Conservation (phyloP, 441 rosid genomes). For the Populus tomentosa region DNA sequence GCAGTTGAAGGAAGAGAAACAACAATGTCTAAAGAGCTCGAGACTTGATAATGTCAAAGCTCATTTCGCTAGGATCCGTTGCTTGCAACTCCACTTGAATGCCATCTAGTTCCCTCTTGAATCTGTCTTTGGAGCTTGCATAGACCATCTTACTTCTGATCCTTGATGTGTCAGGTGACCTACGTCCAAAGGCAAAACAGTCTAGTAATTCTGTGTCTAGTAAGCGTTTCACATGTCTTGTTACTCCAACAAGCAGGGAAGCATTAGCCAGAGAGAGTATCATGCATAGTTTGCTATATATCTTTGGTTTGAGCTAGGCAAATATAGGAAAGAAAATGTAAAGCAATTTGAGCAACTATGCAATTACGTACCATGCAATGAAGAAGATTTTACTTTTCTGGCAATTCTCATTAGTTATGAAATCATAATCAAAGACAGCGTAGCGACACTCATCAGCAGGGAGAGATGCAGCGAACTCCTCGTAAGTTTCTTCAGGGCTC, state of each 20-base stretch:
- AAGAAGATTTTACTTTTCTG: conserved; percentile 80
- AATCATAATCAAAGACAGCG: conserved; percentile 70
- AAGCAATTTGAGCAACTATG: background rate
- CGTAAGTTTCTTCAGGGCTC: conserved; percentile 51
- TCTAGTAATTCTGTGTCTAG: background rate
- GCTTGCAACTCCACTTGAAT: conserved; percentile 49
- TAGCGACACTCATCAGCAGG: conserved; percentile 70
- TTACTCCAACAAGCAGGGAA: background rate
- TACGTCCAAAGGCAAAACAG: background rate
- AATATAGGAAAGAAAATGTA: background rate
- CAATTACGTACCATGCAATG: conserved; percentile 54
- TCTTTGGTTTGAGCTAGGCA: background rate
- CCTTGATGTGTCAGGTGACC: conserved; percentile 67
- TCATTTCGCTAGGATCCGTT: conserved; percentile 52
- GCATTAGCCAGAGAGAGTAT: background rate
- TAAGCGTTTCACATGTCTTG: background rate
- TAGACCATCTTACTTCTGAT: conserved; percentile 74
- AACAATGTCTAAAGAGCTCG: conserved; percentile 35
- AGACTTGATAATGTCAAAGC: conserved; percentile 55
- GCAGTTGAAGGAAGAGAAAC: background rate
- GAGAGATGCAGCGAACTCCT: conserved; percentile 45
- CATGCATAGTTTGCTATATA: background rate
- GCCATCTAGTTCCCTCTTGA: conserved; percentile 37
- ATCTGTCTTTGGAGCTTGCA: conserved; percentile 75
- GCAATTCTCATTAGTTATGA: conserved; percentile 66